Evolutionary conservation across 2,329 filamentous ascomycete species (phyloP).

Genomic region (Diaporthe amygdali): DNA sequence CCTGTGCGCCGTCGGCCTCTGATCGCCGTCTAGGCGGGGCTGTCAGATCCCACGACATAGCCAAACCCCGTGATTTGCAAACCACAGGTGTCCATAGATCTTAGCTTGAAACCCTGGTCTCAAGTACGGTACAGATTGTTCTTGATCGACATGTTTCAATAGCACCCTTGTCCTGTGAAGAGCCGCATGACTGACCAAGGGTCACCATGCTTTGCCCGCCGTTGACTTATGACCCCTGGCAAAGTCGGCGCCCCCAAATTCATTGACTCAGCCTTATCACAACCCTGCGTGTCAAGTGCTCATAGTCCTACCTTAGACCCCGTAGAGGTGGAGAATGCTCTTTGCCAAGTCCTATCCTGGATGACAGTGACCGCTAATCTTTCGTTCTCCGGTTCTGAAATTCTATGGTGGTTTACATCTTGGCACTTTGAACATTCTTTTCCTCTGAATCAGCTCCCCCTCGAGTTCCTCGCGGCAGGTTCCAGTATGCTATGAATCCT

Average conservation of each 20-base stretch:
- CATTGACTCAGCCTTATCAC: neutral
- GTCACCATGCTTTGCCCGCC: neutral
- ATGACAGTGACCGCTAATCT: neutral
- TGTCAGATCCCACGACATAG: neutral
- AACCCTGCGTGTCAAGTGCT: neutral
- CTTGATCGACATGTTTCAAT: conserved; percentile 12
- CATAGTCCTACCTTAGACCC: neutral
- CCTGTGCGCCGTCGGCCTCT: neutral
- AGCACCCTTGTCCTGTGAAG: neutral
- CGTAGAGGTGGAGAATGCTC: neutral
- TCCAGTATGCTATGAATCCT: neutral
- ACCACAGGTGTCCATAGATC: neutral
- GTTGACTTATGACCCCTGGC: neutral
- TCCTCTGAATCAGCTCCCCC: neutral
- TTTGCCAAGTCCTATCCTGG: neutral
- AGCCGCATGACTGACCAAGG: conserved; percentile 4
- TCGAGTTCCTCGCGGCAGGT: neutral
- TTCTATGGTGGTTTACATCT: neutral
- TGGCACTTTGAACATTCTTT: neutral
- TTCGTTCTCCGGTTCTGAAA: neutral
- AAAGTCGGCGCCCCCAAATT: neutral
- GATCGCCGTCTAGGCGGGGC: neutral
- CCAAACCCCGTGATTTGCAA: neutral
- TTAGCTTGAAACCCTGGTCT: conserved; percentile 11
- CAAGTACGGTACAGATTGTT: neutral